Evolutionary conservation across 225 moss, liverwort and hornwort species (phyloP), one percentile per base, ranked within the genome.

Genomic region (Pleurozium schreberi): DNA sequence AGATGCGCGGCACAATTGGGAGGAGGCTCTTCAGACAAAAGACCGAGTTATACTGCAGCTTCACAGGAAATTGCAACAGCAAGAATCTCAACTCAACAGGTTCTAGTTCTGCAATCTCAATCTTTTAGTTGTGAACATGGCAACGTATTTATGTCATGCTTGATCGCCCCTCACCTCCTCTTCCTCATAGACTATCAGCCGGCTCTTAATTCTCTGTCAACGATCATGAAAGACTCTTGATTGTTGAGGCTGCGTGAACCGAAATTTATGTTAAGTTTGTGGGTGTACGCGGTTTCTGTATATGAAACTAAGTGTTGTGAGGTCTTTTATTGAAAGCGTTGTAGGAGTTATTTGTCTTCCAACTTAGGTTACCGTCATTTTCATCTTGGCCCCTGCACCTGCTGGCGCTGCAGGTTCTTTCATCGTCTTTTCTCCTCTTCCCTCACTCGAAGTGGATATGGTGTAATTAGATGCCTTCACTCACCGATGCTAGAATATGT

Each of bases 11-110:
- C 88, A 92, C 47, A 96, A 95, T 87, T 96, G 95, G 94, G 97
- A 96, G 81, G 96, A 95, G 88, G 95, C 95, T 91, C 90, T 96
- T 47, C 95, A 91, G 85, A 85, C 94, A 23, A 97, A 94, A 90
- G 95, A 96, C 83, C 92, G 92, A 80, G 94, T 95, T 36, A 97
- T 97, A 83, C 83, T 93, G 80, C 94, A 97, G 88, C 94, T 97
- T 30, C 96, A 95, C 38, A 95, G 93, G 80, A 93, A 94, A 84
- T 86, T 96, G 85, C 93, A 95, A 85, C 86, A 92, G 59, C 93
- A 95, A 80, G 95, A 93, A 64, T 87, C 89, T 87, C 87, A 94
- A 69, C 91, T 94, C 77, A 92, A 93, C 87, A 97, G 96, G 97
- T 96, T 76, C 10, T 45, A 85, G 85, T 34, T 85, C 70, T 87